Evolutionary conservation across 345 rosid genomes (phyloP).

Genomic region (Limnanthes douglasii): DNA sequence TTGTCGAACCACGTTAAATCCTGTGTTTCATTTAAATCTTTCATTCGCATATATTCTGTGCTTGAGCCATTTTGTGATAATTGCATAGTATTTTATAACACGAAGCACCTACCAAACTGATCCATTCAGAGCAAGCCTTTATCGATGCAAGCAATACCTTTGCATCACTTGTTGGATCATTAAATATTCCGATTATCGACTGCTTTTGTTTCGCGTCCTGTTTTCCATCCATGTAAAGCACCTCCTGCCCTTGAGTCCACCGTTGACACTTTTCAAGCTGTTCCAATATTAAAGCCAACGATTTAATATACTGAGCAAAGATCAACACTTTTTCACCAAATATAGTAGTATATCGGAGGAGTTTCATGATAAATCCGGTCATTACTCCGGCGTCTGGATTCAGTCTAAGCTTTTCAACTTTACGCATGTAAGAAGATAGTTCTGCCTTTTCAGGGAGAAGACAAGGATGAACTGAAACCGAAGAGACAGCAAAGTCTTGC

Average conservation of each 20-base stretch:
- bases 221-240: slow-evolving; percentile 35
- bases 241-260: slow-evolving; percentile 31
- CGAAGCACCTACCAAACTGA: slow-evolving; percentile 62
- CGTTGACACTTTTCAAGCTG: slow-evolving; percentile 19
- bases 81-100: no score
- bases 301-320: slow-evolving; percentile 41
- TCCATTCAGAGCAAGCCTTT: slow-evolving; percentile 60
- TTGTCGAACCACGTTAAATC: no score
- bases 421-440: slow-evolving; percentile 3
- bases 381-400: slow-evolving; percentile 38
- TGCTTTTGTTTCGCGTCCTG: slow-evolving; percentile 25
- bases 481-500: slow-evolving; percentile 21
- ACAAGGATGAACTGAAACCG: slow-evolving; percentile 53
- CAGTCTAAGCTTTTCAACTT: slow-evolving; percentile 12
- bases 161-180: slow-evolving; percentile 26
- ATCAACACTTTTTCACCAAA: slow-evolving; percentile 44
- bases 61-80: no score
- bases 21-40: no score
- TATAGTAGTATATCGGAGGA: slow-evolving; percentile 20
- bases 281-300: slow-evolving; percentile 28
- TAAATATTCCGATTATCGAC: slow-evolving; percentile 29
- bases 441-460: slow-evolving; percentile 13
- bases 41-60: no score
- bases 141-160: slow-evolving; percentile 61
- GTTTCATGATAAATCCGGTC: slow-evolving; percentile 37